These are phyloP conservation scores for Fusarium liriodendri DNA, from an alignment of 2,329 filamentous ascomycete genomes.

Conservation along the genomic window DNA sequence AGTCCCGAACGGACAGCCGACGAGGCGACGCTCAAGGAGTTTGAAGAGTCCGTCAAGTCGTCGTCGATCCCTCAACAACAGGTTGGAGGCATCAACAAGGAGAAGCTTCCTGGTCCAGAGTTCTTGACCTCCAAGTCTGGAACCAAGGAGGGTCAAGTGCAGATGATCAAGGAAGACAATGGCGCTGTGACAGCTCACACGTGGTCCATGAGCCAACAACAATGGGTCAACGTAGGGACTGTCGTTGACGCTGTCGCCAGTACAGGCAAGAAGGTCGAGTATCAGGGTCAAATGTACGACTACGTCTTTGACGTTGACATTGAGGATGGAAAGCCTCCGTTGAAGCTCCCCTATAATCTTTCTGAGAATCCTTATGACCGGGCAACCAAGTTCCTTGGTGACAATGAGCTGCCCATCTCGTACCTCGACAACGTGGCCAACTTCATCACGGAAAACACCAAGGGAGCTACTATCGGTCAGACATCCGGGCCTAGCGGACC, in stretches of 20 bases:
- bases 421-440: constrained; percentile 94
- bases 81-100: constrained; percentile 86
- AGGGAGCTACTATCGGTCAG: constrained; percentile 84
- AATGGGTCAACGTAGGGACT: constrained; percentile 92
- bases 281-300: constrained; percentile 90
- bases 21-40: constrained; percentile 74
- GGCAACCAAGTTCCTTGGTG: constrained; percentile 88
- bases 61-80: constrained; percentile 92
- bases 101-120: constrained; percentile 88
- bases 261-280: constrained; percentile 79
- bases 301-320: constrained; percentile 98
- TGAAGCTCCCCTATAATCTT: constrained; percentile 95
- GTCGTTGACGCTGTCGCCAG: constrained; percentile 91
- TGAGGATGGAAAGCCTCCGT: constrained; percentile 89
- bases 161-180: constrained; percentile 87
- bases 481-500: constrained; percentile 61
- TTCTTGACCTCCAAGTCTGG: constrained; percentile 85
- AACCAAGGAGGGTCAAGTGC: constrained; percentile 95
- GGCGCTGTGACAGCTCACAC: constrained; percentile 87
- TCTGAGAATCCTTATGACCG: constrained; percentile 93
- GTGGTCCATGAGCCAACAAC: constrained; percentile 78
- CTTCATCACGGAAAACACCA: constrained; percentile 91
- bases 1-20: constrained; percentile 76
- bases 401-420: constrained; percentile 86
- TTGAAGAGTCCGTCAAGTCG: constrained; percentile 83